Percentiles rank a stretch among this genome's conserved stretches.
Conservation (phyloP, 2,329 filamentous ascomycete species). For the Periconia sp. region DNA sequence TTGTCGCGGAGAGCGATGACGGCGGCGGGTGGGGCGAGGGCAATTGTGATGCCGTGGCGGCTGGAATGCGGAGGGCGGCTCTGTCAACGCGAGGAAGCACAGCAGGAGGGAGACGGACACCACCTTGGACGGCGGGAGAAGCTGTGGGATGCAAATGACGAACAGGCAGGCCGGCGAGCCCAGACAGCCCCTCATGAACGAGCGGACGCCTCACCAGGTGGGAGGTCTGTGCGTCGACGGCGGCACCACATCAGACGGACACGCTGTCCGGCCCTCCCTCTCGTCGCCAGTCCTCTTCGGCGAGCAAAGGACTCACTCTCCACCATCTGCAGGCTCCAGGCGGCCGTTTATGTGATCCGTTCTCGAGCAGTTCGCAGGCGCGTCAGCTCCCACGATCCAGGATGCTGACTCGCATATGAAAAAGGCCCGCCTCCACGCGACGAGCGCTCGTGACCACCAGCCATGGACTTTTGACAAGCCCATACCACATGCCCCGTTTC, state of each 20-base stretch:
- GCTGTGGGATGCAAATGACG: no score
- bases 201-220: no score
- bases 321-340: no score
- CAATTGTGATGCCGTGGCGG: conserved; percentile 5
- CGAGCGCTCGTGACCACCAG: conserved; percentile 24
- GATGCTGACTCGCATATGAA: conserved; percentile 38
- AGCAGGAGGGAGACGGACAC: no score
- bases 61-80: no score
- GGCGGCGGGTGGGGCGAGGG: conserved; percentile 10
- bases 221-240: no score
- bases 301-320: no score
- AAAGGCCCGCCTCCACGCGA: conserved; percentile 23
- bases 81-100: no score
- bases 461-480: conserved; percentile 17
- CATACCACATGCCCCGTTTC: conserved; percentile 4
- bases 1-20: conserved; percentile 12
- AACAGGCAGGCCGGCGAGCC: no score
- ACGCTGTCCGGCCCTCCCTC: neutral
- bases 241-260: neutral
- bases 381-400: conserved; percentile 30
- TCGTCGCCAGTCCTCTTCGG: conserved; percentile 9
- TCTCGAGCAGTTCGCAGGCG: conserved; percentile 14
- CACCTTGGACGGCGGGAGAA: no score
- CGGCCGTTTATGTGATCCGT: neutral
- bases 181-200: no score